These are phyloP conservation scores for Picea engelmannii DNA, from an alignment of 83 land plant genomes.

Conservation along the genomic window DNA sequence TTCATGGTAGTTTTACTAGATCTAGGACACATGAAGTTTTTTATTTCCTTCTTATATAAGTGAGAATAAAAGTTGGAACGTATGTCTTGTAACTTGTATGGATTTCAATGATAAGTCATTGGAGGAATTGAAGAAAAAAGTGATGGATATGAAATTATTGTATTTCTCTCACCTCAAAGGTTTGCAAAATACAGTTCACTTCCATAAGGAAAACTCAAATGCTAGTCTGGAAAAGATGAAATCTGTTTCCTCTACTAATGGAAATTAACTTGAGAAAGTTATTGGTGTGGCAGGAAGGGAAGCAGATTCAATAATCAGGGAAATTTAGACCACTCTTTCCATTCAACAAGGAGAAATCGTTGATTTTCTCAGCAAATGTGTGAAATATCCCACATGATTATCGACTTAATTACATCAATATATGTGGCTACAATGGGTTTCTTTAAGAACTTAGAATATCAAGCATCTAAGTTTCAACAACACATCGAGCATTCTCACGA, in stretches of 20 bases:
- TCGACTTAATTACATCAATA: conserved; percentile 40
- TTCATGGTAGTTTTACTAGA: too few species aligned
- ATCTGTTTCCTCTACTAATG: conserved; percentile 25
- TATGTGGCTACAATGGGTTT: conserved; percentile 12
- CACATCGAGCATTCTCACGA: too few species aligned
- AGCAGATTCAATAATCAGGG: conserved; percentile 51
- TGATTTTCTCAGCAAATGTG: conserved; percentile 70
- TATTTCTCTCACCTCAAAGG: conserved; percentile 57
- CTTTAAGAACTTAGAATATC: too few species aligned
- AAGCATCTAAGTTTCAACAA: too few species aligned
- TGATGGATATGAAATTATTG: conserved; percentile 31
- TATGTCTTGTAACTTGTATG: not conserved
- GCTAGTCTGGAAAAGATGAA: conserved; percentile 49
- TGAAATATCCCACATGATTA: conserved; percentile 67
- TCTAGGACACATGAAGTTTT: too few species aligned
- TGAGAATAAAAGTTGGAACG: too few species aligned
- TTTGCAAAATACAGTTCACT: conserved; percentile 52
- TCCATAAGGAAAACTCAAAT: conserved; percentile 53
- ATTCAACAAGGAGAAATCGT: conserved; percentile 79
- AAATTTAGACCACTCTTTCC: conserved; percentile 56
- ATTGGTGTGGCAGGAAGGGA: conserved; percentile 45
- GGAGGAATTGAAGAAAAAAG: conserved; percentile 48
- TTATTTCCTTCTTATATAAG: too few species aligned
- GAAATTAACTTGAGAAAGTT: conserved; percentile 49
- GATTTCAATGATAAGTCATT: conserved; percentile 16